Evolutionary conservation across 805 yeast genomes (phyloP).

Genomic region (Debaryomyces castellii): DNA sequence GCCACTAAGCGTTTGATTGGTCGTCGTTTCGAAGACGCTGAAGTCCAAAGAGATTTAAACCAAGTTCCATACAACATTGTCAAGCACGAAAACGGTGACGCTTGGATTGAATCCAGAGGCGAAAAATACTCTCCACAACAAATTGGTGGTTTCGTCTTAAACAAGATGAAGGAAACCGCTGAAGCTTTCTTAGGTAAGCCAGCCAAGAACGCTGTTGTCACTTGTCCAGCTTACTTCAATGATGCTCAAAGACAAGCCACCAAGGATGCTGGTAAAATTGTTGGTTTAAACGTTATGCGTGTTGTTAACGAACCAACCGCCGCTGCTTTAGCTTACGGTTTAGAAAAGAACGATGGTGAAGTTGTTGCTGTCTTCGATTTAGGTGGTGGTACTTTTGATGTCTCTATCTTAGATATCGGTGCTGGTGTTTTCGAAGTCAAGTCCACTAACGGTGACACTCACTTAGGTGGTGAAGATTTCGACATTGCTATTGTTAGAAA

Average conservation of each 20-base stretch:
- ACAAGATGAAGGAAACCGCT: slow-evolving; percentile 98
- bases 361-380: slow-evolving; percentile 95
- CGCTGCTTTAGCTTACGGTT: slow-evolving; percentile 93
- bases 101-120: slow-evolving; percentile 92
- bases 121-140: slow-evolving; percentile 91
- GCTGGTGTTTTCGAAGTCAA: slow-evolving; percentile 98
- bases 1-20: slow-evolving; percentile 96
- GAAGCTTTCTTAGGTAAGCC: slow-evolving; percentile 87
- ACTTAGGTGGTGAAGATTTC: slow-evolving; percentile 91
- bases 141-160: slow-evolving; percentile 88
- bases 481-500: slow-evolving; percentile 85
- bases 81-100: slow-evolving; percentile 90
- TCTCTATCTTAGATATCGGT: slow-evolving; percentile 93
- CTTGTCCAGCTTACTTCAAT: slow-evolving; percentile 88
- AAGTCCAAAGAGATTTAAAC: slow-evolving; percentile 85
- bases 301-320: slow-evolving; percentile 92
- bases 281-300: slow-evolving; percentile 86
- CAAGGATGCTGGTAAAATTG: slow-evolving; percentile 97
- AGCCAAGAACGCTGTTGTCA: slow-evolving; percentile 85
- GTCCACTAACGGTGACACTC: slow-evolving; percentile 96
- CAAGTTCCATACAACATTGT: slow-evolving; percentile 90
- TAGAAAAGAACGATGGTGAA: slow-evolving; percentile 75
- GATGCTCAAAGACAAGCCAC: slow-evolving; percentile 93
- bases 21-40: slow-evolving; percentile 83
- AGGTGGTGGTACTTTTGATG: slow-evolving; percentile 99